A percentile compares a stretch with the other conserved stretches of the same genome.
phyloP scores from a whole-genome alignment of 2,329 filamentous ascomycete species.

The Clonostachys rosea region DNA sequence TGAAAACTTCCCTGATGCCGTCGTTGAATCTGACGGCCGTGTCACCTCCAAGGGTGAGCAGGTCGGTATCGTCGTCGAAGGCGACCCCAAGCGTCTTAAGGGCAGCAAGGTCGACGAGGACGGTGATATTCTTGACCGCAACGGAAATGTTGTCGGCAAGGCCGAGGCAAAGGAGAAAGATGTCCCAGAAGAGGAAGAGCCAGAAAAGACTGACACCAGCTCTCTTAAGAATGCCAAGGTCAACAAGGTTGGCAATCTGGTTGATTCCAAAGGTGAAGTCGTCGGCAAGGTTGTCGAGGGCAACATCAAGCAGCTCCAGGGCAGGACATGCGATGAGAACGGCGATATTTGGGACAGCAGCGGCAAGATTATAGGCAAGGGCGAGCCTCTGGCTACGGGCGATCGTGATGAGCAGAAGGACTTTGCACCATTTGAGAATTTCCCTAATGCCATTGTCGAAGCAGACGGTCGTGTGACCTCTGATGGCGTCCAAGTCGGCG shows the following conservation, averaged over 20 bases:
- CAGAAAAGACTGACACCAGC: conserved; percentile 7
- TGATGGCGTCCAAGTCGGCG: conserved; percentile 51
- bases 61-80: conserved; percentile 58
- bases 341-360: conserved; percentile 69
- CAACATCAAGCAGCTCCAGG: conserved; percentile 57
- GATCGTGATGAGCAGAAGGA: conserved; percentile 40
- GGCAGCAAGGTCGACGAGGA: conserved; percentile 65
- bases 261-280: conserved; percentile 45
- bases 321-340: conserved; percentile 59
- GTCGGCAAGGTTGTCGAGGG: conserved; percentile 62
- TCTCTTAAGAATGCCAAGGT: conserved; percentile 18
- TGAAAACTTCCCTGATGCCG: conserved; percentile 51
- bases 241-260: conserved; percentile 55
- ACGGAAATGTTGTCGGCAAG: conserved; percentile 62
- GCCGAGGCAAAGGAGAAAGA: conserved; percentile 57
- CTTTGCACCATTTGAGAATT: conserved; percentile 52
- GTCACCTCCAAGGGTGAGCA: conserved; percentile 46
- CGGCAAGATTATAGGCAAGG: conserved; percentile 63
- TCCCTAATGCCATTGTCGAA: conserved; percentile 48
- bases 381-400: conserved; percentile 50
- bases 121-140: conserved; percentile 63
- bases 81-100: conserved; percentile 58
- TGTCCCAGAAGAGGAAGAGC: conserved; percentile 40
- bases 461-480: conserved; percentile 47
- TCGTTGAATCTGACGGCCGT: conserved; percentile 47